phyloP scores from a whole-genome alignment of 2,329 filamentous ascomycete species.

The Aspergillus cejpii region DNA sequence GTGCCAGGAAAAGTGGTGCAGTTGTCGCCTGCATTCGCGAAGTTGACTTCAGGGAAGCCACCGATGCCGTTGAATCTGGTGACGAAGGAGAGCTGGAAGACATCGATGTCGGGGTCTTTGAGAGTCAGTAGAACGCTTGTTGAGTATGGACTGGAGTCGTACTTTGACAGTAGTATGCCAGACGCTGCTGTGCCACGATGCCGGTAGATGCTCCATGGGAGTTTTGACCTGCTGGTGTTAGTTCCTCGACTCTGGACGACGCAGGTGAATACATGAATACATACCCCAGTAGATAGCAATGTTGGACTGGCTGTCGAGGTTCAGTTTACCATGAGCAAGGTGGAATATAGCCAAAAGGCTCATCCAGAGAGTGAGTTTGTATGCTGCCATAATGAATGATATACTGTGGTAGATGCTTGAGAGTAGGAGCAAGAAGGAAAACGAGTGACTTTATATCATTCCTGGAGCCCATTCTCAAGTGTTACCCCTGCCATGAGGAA shows the following conservation, averaged over 20 bases:
- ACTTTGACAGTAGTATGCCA: conserved; percentile 56
- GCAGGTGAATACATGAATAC: neutral
- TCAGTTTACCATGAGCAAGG: neutral
- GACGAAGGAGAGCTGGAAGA: conserved; percentile 60
- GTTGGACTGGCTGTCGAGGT: neutral
- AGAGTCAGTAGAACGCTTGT: conserved; percentile 1
- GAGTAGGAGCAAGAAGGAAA: neutral
- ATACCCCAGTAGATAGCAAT: neutral
- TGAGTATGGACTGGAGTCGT: conserved; percentile 24
- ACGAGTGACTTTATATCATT: too few relatives aligned
- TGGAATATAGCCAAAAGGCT: neutral
- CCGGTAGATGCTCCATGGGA: conserved; percentile 40
- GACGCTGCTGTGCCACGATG: conserved; percentile 46
- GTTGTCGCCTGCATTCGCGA: conserved; percentile 57
- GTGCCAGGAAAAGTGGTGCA: conserved; percentile 57
- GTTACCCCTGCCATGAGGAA: too few relatives aligned
- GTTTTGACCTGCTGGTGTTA: conserved; percentile 49
- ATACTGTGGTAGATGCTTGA: neutral
- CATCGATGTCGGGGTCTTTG: conserved; percentile 26
- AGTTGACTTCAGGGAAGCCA: conserved; percentile 52
- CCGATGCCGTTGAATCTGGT: conserved; percentile 49
- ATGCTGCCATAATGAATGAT: conserved; percentile 18
- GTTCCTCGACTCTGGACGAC: neutral
- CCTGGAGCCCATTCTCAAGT: too few relatives aligned
- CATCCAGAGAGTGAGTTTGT: neutral